Evolutionary conservation across 371 early-diverging fungal genomes (phyloP).

Genomic region (Gilbertella persicaria): DNA sequence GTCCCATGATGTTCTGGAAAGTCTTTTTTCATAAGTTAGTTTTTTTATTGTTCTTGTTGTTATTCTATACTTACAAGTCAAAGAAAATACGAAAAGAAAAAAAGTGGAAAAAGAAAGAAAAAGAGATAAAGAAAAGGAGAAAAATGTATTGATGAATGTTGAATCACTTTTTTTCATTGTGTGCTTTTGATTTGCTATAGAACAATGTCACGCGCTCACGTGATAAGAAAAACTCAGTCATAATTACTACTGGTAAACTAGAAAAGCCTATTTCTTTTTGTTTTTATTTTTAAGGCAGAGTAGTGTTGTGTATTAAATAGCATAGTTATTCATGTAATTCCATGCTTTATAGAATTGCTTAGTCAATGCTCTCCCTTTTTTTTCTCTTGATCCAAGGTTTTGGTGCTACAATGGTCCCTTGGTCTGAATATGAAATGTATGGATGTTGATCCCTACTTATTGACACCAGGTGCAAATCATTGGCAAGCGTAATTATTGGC

Average conservation of each 20-base stretch:
- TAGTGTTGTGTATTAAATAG: too few relatives aligned
- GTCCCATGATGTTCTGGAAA: constrained; percentile 73
- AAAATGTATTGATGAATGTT: not conserved
- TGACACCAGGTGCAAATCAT: too few relatives aligned
- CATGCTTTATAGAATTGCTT: not conserved
- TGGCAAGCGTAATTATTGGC: too few relatives aligned
- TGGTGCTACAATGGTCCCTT: too few relatives aligned
- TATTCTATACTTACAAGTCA: not conserved
- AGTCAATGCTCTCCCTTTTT: not conserved
- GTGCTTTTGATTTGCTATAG: too few relatives aligned
- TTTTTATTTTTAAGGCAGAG: too few relatives aligned
- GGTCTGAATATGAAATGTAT: too few relatives aligned
- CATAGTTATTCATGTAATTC: not conserved
- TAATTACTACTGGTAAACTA: not conserved
- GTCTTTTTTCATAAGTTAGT: not conserved
- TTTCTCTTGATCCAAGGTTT: too few relatives aligned
- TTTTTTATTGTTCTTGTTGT: not conserved
- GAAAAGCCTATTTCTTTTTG: too few relatives aligned
- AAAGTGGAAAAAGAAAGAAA: not conserved
- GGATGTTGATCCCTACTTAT: too few relatives aligned
- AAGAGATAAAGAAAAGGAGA: not conserved
- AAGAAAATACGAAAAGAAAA: not conserved
- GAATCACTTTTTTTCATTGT: too few relatives aligned
- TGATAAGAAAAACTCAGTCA: too few relatives aligned
- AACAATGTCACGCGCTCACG: not conserved